Percentiles rank a stretch among this genome's conserved stretches.
These are phyloP conservation scores for Tilletia caries DNA, from an alignment of 1,284 basidiomycete species.

Conservation along the genomic window DNA sequence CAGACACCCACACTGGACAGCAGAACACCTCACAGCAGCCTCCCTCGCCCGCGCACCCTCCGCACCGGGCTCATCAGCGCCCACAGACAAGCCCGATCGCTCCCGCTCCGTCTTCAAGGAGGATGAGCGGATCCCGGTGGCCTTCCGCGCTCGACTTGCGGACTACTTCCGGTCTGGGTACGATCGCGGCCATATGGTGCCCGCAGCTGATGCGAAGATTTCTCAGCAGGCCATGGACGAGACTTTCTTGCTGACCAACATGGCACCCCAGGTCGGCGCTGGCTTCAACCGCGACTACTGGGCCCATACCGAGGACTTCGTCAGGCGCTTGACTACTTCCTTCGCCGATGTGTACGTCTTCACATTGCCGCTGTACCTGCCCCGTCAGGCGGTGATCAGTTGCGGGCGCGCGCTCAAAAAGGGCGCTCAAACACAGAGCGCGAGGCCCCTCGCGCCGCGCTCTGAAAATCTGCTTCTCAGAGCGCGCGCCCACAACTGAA, in stretches of 20 bases:
- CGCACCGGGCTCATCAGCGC: conserved; percentile 33
- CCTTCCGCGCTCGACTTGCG: conserved; percentile 78
- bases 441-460: too few relatives aligned
- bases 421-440: too few relatives aligned
- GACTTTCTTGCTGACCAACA: conserved; percentile 91
- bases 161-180: conserved; percentile 84
- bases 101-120: conserved; percentile 72
- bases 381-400: too few relatives aligned
- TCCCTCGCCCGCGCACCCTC: conserved; percentile 52
- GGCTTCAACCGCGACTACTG: conserved; percentile 96
- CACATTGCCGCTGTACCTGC: conserved; percentile 95
- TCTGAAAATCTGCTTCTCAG: too few relatives aligned
- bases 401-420: too few relatives aligned
- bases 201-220: conserved; percentile 94
- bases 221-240: conserved; percentile 92
- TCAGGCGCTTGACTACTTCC: conserved; percentile 74
- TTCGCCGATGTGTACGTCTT: conserved; percentile 96
- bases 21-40: conserved; percentile 79
- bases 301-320: conserved; percentile 86
- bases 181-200: conserved; percentile 92
- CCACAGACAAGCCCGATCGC: conserved; percentile 67
- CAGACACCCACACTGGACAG: conserved; percentile 92
- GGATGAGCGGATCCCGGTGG: conserved; percentile 71
- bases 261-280: conserved; percentile 94
- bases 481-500: too few relatives aligned